Evolutionary conservation across 441 rosid genomes (phyloP), one percentile per base, ranked within the genome.

Genomic region (Adansonia grandidieri): DNA sequence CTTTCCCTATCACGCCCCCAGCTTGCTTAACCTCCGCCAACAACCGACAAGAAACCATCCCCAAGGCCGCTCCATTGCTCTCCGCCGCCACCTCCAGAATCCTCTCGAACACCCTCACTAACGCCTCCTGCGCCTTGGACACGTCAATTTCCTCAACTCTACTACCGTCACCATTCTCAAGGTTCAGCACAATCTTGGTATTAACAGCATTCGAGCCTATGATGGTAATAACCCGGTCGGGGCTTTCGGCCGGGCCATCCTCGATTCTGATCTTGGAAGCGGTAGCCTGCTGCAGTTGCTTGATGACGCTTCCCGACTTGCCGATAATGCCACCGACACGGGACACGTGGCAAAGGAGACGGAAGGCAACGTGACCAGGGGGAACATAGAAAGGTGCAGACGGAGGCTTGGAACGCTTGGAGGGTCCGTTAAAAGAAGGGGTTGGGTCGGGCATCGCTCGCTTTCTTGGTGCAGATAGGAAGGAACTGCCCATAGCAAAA

Each of bases 261-360:
- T 91, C 97, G 32, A 95, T 75, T 17, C 97, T 93, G 74, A 95
- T 91, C 87, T 85, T 95, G 56, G 95, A 88, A 13, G 92, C 93
- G 37, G 93, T 93, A 66, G 83, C 78, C 78, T 86, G 90, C 84
- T 92, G 97, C 5, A 95, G 92, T 78, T 87, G 91, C 84, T 92
- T 93, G 85, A 95, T 90, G 48, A 91, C 82, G 76, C 28, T 79
- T 13, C 98, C 98, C 9, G 97, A 87, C 87, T 89, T 95, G 0
- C 98, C 98, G 13, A 95, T 95, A 63, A 95, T 86, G 51, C 97
- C 98, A 4, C 98, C 98, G 73, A 93, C 84, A 15, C 90, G 90
- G 0, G 96, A 89, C 13, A 87, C 74, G 67, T 90, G 93, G 78
- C 96, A 92, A 19, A 92, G 90, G 61, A 93, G 82, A 56, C 95